Base-by-base conservation (phyloP, 257 asterid species). In the Jaltomata sinuosa region DNA sequence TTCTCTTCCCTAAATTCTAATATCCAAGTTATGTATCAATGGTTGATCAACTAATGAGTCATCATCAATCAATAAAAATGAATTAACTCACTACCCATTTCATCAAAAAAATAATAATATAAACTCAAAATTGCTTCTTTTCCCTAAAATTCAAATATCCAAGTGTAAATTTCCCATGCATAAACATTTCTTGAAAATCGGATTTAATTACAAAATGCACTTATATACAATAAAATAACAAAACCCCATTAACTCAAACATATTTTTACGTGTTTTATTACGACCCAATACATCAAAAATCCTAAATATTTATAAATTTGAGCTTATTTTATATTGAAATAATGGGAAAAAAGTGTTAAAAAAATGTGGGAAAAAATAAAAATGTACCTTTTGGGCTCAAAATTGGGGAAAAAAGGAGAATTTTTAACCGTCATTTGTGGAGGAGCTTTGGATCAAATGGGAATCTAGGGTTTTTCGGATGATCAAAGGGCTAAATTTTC, bases 381-480 rank as follows among this genome's bases (percentile, higher is more conserved):
- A 21, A 57, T 19, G 49, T 87, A 87, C 92, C 91, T 65, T 87
- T 79, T 87, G 77, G 89, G 85, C 80, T 89, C 88, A 61, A 81
- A 87, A 85, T 81, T 85, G 82, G 83, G 61, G 84, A 71, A 31
- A 80, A 78, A 34, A 22, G 79, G 77, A 62, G 85, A 84, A 74
- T 69, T 62, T 16, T 80, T 80, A 40, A 88, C 83, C 87, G 88
- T 36, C 92, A 89, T 88, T 88, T 72, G 79, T 85, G 86, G 87
- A 32, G 61, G 61, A 61, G 62, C 84, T 57, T 49, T 59, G 40
- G 80, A 86, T 84, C 85, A 21, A 84, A 57, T 49, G 68, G 79
- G 42, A 80, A 68, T 83, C 85, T n/a, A 80, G 86, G 84, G 55
- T 38, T 49, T 42, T 79, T 65, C 80, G 88, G 84, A 85, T 15